These are phyloP conservation scores for Blepharisma undulans DNA, from an alignment of 169 alveolate genomes.

Conservation along the genomic window DNA sequence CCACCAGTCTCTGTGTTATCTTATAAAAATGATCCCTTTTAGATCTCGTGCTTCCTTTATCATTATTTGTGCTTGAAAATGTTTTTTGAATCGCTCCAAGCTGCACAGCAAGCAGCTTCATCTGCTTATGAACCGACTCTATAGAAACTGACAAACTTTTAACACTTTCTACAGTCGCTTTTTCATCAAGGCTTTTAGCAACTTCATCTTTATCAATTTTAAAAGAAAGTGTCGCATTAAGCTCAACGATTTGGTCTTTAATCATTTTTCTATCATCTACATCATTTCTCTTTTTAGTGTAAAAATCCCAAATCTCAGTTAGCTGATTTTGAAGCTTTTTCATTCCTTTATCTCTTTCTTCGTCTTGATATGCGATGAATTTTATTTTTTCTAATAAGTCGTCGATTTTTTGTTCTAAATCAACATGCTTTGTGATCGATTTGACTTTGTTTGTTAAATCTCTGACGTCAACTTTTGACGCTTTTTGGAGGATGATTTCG, in stretches of 20 bases:
- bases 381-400: not conserved
- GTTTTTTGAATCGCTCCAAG: not conserved
- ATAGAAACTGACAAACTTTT: not conserved
- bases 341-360: not conserved
- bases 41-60: not conserved
- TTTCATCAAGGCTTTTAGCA: constrained; percentile 1
- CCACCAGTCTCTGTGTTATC: constrained; percentile 11
- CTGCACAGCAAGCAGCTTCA: constrained; percentile 26
- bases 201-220: constrained; percentile 16
- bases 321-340: not conserved
- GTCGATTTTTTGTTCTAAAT: constrained; percentile 19
- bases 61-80: not conserved
- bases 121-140: constrained; percentile 26
- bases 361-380: not conserved
- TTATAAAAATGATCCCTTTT: not conserved
- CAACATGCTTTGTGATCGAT: not conserved
- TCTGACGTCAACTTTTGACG: constrained; percentile 2
- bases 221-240: not conserved
- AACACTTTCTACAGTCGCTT: not conserved
- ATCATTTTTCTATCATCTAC: not conserved
- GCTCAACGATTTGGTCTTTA: not conserved
- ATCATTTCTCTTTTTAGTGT: not conserved
- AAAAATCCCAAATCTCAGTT: not conserved
- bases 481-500: constrained; percentile 15
- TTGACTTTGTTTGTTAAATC: not conserved